Evolutionary conservation across 2,329 filamentous ascomycete species (phyloP).

Genomic region (Incumbomyces lentus): DNA sequence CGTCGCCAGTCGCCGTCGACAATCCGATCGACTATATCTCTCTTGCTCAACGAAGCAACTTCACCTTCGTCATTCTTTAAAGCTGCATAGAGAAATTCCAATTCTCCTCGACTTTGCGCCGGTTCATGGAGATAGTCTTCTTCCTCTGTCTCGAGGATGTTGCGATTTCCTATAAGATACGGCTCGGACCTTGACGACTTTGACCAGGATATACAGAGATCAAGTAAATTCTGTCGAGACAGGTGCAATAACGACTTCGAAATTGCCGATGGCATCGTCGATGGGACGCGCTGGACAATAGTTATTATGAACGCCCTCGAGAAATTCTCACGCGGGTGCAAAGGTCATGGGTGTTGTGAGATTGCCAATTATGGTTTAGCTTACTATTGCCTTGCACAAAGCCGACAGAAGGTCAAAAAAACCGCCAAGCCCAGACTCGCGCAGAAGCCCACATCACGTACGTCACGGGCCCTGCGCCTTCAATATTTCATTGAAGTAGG

Average conservation of each 20-base stretch:
- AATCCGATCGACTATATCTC: conserved; percentile 46
- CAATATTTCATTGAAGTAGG: too few species aligned
- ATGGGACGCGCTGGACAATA: too few species aligned
- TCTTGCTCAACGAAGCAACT: conserved; percentile 25
- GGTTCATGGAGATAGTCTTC: conserved; percentile 59
- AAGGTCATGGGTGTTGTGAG: too few species aligned
- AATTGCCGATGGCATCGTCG: conserved; percentile 51
- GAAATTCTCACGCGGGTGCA: too few species aligned
- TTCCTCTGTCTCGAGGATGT: conserved; percentile 44
- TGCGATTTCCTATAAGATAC: conserved; percentile 44
- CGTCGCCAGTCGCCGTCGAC: conserved; percentile 48
- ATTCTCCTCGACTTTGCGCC: conserved; percentile 52
- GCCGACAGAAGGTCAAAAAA: too few species aligned
- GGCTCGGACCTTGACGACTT: conserved; percentile 49
- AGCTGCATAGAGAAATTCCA: conserved; percentile 55
- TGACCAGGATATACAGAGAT: conserved; percentile 68
- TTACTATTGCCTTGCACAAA: too few species aligned
- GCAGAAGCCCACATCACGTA: too few species aligned
- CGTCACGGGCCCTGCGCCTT: too few species aligned
- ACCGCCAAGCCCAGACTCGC: too few species aligned
- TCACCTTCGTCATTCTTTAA: conserved; percentile 42
- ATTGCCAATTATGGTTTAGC: too few species aligned
- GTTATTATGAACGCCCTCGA: too few species aligned
- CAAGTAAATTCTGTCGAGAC: conserved; percentile 60
- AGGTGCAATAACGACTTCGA: conserved; percentile 58